Base-by-base conservation (phyloP, 805 yeast genomes). In the Maudiozyma turicensis region DNA sequence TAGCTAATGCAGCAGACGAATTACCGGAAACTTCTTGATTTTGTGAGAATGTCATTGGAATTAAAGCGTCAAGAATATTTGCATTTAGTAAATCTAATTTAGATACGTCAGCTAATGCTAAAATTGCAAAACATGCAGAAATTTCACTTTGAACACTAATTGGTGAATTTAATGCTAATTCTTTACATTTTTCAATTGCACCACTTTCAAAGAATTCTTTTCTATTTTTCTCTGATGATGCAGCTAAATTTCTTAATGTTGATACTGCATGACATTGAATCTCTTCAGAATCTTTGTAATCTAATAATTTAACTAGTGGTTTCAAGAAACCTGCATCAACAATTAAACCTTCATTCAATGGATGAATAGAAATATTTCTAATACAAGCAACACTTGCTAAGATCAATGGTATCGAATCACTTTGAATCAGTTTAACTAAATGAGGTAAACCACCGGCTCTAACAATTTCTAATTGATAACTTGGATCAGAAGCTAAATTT, bases 181-280 rank as follows among this genome's bases (percentile, higher is more conserved):
- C 90, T 66, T 85, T 86, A 68, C 96, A 90, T 68, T 90, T 89
- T 54, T 84, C 85, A 44, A 93, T 95, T 4, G 97, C 97, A 47
- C 96, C 96, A 11, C 96, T 95, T 53, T 89, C 95, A 54, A 93
- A 78, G 54, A 93, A 80, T 45, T 93, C 95, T 58, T 85, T 76
- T 72, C 97, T 82, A 62, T 91, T 91, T 65, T 88, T 81, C 71
- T 93, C 98, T 40, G 93, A 82, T 46, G 93, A 82, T 5, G 99
- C 99, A 20, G 99, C 99, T 58, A 93, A 76, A 66, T 93, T 93
- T 68, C 99, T 80, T 62, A 93, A 75, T 8, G 98, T 90, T 2
- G 97, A 90, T 31, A 93, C 96, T 2, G 98, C 95, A 69, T 93
- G 99, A 66, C 99, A 93, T 71, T 91, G 96, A 55, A 93, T 91